These are phyloP conservation scores for Ceratocystis alfenasii DNA, from an alignment of 2,329 filamentous ascomycete species.

Conservation along the genomic window DNA sequence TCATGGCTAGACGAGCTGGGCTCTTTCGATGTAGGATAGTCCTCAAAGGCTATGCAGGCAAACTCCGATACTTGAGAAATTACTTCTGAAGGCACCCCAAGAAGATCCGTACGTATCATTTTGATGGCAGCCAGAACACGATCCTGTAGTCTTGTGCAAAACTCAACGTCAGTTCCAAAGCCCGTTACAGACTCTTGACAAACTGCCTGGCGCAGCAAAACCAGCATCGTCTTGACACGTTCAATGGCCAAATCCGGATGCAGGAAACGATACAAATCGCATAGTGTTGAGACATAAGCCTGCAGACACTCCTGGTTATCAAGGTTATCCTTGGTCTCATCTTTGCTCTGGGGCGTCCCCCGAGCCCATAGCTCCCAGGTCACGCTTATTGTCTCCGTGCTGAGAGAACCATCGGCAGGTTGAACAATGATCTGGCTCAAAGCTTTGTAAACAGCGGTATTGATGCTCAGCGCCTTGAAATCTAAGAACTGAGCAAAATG, in stretches of 20 bases:
- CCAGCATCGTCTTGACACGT: slow-evolving; percentile 55
- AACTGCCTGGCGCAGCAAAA: slow-evolving; percentile 58
- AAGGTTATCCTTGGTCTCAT: slow-evolving; percentile 30
- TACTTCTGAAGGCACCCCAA: slow-evolving; percentile 54
- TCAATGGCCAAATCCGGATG: slow-evolving; percentile 49
- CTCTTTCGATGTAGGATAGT: slow-evolving; percentile 3
- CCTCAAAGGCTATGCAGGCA: slow-evolving; percentile 52
- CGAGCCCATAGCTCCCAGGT: slow-evolving; percentile 61
- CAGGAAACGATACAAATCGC: slow-evolving; percentile 67
- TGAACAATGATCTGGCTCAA: slow-evolving; percentile 50
- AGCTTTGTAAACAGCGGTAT: slow-evolving; percentile 58
- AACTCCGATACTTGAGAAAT: slow-evolving; percentile 59
- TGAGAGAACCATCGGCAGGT: slow-evolving; percentile 35
- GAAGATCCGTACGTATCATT: slow-evolving; percentile 53
- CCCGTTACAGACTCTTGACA: slow-evolving; percentile 54
- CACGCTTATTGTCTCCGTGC: slow-evolving; percentile 43
- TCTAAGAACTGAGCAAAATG: slow-evolving; percentile 55
- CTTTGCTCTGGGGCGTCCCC: slow-evolving; percentile 33
- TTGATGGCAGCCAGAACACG: slow-evolving; percentile 57
- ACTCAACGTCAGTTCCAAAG: slow-evolving; percentile 62
- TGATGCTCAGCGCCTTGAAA: slow-evolving; percentile 55
- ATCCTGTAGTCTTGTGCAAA: slow-evolving; percentile 58
- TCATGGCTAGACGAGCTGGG: slow-evolving; percentile 34
- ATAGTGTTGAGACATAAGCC: slow-evolving; percentile 67
- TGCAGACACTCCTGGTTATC: slow-evolving; percentile 74